Base-by-base conservation (phyloP, 345 rosid genomes). In the Melaleuca alternifolia region DNA sequence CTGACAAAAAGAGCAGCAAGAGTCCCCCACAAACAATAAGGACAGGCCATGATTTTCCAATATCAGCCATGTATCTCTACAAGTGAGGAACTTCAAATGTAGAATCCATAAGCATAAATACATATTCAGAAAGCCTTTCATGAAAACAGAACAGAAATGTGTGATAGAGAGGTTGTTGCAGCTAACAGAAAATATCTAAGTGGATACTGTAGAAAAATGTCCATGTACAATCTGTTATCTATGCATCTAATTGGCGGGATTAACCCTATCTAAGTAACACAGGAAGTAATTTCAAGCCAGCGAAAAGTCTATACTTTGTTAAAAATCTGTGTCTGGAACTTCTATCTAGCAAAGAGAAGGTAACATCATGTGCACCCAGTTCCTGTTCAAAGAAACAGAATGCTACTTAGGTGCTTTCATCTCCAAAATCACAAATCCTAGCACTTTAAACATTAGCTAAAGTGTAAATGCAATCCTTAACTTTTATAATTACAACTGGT, bases 51-150 rank as follows among this genome's bases (percentile, higher is more conserved):
- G 99, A 88, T 89, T 97, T 97, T 52, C 96, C 99, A 87, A 97
- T 89, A 89, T 97, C 99, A 88, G 99, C 97, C 92, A 96, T 90
- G 89, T 97, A 97, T 84, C 99, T 94, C 99, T 97, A 96, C 92
- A 89, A 85, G 82, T 84, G 85, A 76, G 44, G 48, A 86, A 11
- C 21, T 6, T 46, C 79, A 50, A 57, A 71, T 71, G 81, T 37
- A 54, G 79, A 76, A 11, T 11, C 51, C 52, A 52, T 52, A 26
- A 61, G 37, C 20, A 83, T 50, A 56, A 37, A 61, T 14, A 71
- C 46, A 11, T 6, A 85, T 85, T 71, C 33, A 59, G 41, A 57
- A 56, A 50, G 20, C 50, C 51, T 56, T 8, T 21, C 54, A 46
- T 1, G 10, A 24, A 85, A 85, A 57, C 0, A 11, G 51, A 65